Base-by-base conservation (phyloP, 257 asterid species). In the Ballota nigra region DNA sequence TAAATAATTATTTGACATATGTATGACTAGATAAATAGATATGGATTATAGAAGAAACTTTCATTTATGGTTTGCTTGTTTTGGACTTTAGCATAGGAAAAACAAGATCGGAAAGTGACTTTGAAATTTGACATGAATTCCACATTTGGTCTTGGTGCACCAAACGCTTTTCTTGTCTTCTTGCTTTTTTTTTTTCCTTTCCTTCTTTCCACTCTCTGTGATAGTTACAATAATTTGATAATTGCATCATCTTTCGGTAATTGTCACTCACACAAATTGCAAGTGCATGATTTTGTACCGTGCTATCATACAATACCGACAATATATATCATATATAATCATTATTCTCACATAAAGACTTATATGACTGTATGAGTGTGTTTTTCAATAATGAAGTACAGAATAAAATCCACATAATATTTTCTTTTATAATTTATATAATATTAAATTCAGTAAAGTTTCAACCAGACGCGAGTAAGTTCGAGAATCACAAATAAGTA, bases 111-210 rank as follows among this genome's bases (percentile, higher is more conserved):
- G 24, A 11, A 16, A 28, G 26, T 16, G 73, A 63, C 63, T 66
- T 66, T 63, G 71, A 73, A 64, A 56, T 62, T 76, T 63, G 74
- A 77, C 77, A 77, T 34, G 81, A 71, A 72, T 64, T 71, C 66
- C 66, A 66, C 73, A 41, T 69, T 15, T 16, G 75, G 66, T 72
- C 47, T 62, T 57, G 43, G 64, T 59, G n/a, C 59, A 29, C 51
- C 31, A n/a, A 49, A 55, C 59, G 20, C 34, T 4, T 41, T 31
- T 18, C 38, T 70, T 47, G 69, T 15, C 41, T 22, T 56, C 1
- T 43, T 64, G 19, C 24, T 29, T 59, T 10, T 31, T 22, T 9
- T 51, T 41, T 8, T 2, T 34, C 63, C 15, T 51, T 15, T 22
- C 63, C 6, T 9, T 33, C 9, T 16, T 1, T 49, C 8, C 16